Conservation (phyloP, 2,329 filamentous ascomycete species). For the Cryphonectria carpinicola region DNA sequence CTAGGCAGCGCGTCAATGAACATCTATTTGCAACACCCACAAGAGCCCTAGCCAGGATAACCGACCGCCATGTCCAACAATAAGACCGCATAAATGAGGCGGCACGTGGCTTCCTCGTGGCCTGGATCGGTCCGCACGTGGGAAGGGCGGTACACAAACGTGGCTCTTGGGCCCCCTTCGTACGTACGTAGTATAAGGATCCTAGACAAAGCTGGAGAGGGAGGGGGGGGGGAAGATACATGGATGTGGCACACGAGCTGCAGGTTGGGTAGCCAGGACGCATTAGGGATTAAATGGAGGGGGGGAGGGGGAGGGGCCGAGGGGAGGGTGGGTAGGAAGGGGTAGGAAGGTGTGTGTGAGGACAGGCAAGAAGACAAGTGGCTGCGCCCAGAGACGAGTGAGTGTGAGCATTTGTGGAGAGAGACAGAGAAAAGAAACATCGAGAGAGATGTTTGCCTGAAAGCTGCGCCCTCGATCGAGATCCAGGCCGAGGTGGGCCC, state of each 20-base stretch:
- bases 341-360: too few species aligned
- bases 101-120: conserved; percentile 30
- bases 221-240: not conserved
- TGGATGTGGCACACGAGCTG: conserved; percentile 22
- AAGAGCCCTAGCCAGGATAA: conserved; percentile 30
- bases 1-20: conserved; percentile 18
- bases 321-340: not conserved
- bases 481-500: not conserved
- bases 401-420: not conserved
- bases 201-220: conserved; percentile 13
- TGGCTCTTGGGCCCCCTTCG: conserved; percentile 8
- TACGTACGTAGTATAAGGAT: not conserved
- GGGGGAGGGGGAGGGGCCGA: too few species aligned
- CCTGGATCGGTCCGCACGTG: conserved; percentile 15
- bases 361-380: not conserved
- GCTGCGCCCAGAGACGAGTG: not conserved
- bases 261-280: not conserved
- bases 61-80: conserved; percentile 35
- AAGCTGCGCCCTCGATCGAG: not conserved
- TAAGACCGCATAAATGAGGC: not conserved
- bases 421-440: not conserved
- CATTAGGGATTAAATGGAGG: not conserved
- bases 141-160: conserved; percentile 10
- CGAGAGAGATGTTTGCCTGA: not conserved
- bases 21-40: conserved; percentile 25